Evolutionary conservation across 805 yeast species (phyloP).

Genomic region (Saccharomycopsis sp.): DNA sequence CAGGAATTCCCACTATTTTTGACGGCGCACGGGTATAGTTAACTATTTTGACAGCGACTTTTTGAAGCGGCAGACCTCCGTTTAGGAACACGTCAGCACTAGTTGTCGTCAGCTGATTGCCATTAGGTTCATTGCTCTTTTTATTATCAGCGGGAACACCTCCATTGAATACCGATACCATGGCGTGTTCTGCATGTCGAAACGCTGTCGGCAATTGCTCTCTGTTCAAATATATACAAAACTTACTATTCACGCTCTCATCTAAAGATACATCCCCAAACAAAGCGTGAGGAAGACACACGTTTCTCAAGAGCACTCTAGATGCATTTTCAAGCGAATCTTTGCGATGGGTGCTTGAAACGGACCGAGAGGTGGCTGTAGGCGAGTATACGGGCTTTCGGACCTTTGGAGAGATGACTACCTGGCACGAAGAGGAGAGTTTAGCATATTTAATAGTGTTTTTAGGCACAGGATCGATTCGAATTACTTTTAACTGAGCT

Average conservation of each 20-base stretch:
- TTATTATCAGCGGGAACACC: not conserved
- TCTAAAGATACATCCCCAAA: slow-evolving; percentile 23
- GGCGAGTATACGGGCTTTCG: slow-evolving; percentile 28
- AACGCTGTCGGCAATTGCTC: not conserved
- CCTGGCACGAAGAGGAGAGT: slow-evolving; percentile 57
- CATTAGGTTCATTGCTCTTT: not conserved
- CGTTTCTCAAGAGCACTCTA: slow-evolving; percentile 44
- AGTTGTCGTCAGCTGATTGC: not conserved
- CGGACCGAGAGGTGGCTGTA: slow-evolving; percentile 22
- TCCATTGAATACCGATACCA: not conserved
- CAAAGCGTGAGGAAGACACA: slow-evolving; percentile 47
- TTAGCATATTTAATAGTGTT: slow-evolving; percentile 36
- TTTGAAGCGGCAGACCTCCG: slow-evolving; percentile 25
- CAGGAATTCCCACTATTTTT: slow-evolving; percentile 46
- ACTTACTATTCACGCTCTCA: not conserved
- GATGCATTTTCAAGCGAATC: slow-evolving; percentile 25
- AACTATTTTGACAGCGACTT: slow-evolving; percentile 47
- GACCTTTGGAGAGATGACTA: slow-evolving; percentile 69
- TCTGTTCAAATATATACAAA: not conserved
- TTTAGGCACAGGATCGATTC: slow-evolving; percentile 36
- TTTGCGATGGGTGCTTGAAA: slow-evolving; percentile 18
- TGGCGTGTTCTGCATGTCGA: not conserved
- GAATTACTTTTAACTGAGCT: slow-evolving; percentile 52
- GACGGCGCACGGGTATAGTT: slow-evolving; percentile 31
- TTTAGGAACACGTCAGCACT: not conserved